phyloP scores from a whole-genome alignment of 208 protist species.

The Trypanosoma scelopori region DNA sequence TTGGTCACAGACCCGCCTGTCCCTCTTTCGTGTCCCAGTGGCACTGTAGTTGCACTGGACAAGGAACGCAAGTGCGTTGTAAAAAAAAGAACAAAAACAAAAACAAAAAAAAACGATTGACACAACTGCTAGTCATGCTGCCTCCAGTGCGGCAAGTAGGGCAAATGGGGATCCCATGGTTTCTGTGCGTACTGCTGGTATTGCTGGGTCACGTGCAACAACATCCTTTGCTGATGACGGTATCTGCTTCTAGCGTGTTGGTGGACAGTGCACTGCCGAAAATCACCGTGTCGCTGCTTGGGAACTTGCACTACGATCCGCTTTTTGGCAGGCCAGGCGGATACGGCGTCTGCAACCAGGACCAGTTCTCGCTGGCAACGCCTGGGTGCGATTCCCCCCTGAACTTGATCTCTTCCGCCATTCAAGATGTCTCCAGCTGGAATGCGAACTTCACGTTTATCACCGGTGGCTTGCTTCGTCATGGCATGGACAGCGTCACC shows the following conservation, averaged over 20 bases:
- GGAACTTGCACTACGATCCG: conserved; percentile 79
- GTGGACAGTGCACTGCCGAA: background rate
- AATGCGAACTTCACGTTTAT: conserved; percentile 44
- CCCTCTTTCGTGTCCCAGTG: no score
- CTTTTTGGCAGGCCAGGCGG: conserved; percentile 51
- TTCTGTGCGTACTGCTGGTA: background rate
- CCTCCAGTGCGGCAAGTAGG: background rate
- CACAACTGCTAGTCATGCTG: no score
- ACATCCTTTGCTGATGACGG: background rate
- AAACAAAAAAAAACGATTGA: no score
- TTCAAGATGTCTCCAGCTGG: conserved; percentile 43
- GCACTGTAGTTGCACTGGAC: no score
- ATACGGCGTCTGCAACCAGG: conserved; percentile 47
- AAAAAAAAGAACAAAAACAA: background rate
- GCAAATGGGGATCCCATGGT: background rate
- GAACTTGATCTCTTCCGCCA: conserved; percentile 44
- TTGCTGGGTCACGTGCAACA: background rate
- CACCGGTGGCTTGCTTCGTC: conserved; percentile 67
- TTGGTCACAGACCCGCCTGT: no score
- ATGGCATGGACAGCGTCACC: conserved; percentile 31
- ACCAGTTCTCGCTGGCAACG: conserved; percentile 31
- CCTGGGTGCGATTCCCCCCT: conserved; percentile 61
- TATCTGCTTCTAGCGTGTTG: background rate
- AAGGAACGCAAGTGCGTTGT: background rate
- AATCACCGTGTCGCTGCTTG: conserved; percentile 34